Percentiles rank a stretch among this genome's conserved stretches.
These are phyloP conservation scores for Alternaria arbusti DNA, from an alignment of 2,329 filamentous ascomycete species.

Conservation along the genomic window DNA sequence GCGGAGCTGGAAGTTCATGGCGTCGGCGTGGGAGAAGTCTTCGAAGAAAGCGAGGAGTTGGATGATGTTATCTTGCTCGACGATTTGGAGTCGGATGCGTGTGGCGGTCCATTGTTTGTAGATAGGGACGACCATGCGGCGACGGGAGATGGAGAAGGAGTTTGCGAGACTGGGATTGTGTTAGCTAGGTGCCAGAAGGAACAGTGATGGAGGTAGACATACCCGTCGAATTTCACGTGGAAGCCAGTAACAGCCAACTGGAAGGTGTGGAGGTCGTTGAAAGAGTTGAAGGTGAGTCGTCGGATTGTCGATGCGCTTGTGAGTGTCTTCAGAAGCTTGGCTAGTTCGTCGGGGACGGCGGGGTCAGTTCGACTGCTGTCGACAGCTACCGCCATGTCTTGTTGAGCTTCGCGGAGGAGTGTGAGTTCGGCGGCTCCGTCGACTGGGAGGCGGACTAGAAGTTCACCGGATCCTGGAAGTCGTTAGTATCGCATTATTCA, in stretches of 20 bases:
- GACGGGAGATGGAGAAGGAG: slow-evolving; percentile 80
- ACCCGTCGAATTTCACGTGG: slow-evolving; percentile 61
- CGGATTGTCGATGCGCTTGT: slow-evolving; percentile 71
- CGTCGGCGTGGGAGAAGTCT: slow-evolving; percentile 83
- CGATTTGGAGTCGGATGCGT: slow-evolving; percentile 79
- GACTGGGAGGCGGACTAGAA: slow-evolving; percentile 55
- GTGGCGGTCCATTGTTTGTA: slow-evolving; percentile 93
- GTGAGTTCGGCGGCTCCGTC: slow-evolving; percentile 46
- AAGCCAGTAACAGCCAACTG: slow-evolving; percentile 82
- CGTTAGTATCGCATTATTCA: neutral
- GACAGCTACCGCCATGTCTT: slow-evolving; percentile 78
- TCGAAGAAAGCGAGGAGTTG: slow-evolving; percentile 88
- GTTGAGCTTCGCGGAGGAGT: slow-evolving; percentile 69
- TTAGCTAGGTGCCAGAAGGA: slow-evolving; percentile 21
- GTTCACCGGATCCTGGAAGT: slow-evolving; percentile 50
- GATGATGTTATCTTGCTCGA: slow-evolving; percentile 74
- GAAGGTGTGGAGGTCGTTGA: slow-evolving; percentile 74
- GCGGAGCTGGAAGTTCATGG: slow-evolving; percentile 88
- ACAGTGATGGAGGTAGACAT: neutral
- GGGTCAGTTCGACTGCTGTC: slow-evolving; percentile 51
- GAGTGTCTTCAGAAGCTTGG: slow-evolving; percentile 65
- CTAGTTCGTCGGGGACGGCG: slow-evolving; percentile 64
- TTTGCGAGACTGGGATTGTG: slow-evolving; percentile 59
- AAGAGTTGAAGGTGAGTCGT: slow-evolving; percentile 60
- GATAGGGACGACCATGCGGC: slow-evolving; percentile 88